Evolutionary conservation across 805 yeast genomes (phyloP).

Genomic region (Wickerhamomyces strasburgensis): DNA sequence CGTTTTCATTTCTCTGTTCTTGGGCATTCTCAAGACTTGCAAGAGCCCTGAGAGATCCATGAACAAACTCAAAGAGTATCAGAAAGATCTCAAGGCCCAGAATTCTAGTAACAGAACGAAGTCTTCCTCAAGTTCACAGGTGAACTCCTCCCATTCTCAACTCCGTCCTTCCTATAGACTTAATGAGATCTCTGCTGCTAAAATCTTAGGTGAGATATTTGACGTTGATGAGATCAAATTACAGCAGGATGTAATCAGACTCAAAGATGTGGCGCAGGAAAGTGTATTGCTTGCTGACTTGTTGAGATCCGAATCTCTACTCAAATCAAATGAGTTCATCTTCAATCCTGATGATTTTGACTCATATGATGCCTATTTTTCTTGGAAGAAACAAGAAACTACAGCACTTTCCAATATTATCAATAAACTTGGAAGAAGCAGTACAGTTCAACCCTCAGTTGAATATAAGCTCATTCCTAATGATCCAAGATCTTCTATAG

Average conservation of each 20-base stretch:
- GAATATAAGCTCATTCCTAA: conserved; percentile 33
- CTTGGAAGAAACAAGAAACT: conserved; percentile 39
- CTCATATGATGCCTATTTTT: conserved; percentile 27
- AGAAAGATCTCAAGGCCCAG: conserved; percentile 27
- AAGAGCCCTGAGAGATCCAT: conserved; percentile 32
- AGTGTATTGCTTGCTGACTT: conserved; percentile 29
- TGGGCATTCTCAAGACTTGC: conserved; percentile 14
- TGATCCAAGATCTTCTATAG: conserved; percentile 36
- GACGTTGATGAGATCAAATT: conserved; percentile 40
- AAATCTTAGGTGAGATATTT: conserved; percentile 46
- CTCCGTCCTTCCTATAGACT: conserved; percentile 45
- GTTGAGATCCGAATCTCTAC: conserved; percentile 2
- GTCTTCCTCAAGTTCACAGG: conserved; percentile 4
- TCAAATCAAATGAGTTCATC: conserved; percentile 26
- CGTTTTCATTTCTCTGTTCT: conserved; percentile 13
- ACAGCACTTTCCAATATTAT: conserved; percentile 15
- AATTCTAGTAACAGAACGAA: conserved; percentile 11
- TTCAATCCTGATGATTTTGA: conserved; percentile 34
- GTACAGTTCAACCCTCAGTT: neutral
- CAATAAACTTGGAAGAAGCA: conserved; percentile 1
- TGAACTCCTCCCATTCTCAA: conserved; percentile 5
- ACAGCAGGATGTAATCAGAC: conserved; percentile 48
- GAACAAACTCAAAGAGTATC: conserved; percentile 40
- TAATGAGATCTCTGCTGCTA: conserved; percentile 49
- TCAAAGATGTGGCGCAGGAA: conserved; percentile 37